phyloP scores from a whole-genome alignment of 73 alveolate genomes.

The Blepharisma stoltei region DNA sequence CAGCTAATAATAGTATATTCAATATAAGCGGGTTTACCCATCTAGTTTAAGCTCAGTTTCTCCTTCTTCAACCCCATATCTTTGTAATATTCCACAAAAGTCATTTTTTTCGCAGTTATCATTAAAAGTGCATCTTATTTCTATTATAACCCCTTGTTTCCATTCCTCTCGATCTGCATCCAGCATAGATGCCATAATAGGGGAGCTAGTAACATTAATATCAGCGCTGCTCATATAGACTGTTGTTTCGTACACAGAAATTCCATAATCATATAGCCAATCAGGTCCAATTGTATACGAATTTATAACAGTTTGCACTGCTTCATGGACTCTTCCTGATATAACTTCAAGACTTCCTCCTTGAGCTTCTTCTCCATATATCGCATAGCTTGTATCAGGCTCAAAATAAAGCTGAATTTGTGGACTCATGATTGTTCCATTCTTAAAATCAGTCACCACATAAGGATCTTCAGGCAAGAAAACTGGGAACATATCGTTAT shows the following conservation, averaged over 20 bases:
- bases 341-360: not conserved
- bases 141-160: not conserved
- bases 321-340: not conserved
- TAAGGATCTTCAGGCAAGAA: slow-evolving; percentile 15
- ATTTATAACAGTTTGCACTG: slow-evolving; percentile 8
- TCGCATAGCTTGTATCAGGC: slow-evolving; percentile 14
- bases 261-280: not conserved
- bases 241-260: not conserved
- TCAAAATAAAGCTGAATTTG: not conserved
- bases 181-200: slow-evolving; percentile 7
- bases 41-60: not conserved
- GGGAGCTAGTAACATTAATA: not conserved
- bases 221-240: not conserved
- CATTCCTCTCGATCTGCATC: slow-evolving; percentile 6
- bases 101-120: slow-evolving; percentile 3
- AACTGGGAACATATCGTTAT: not conserved
- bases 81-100: not conserved
- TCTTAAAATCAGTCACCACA: not conserved
- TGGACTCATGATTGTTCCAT: not conserved
- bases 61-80: not conserved
- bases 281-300: not conserved
- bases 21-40: too few species aligned
- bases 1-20: too few species aligned
- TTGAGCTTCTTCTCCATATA: not conserved
- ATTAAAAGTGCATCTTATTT: not conserved